Evolutionary conservation across 345 rosid genomes (phyloP).

Genomic region (Physaria fendleri): DNA sequence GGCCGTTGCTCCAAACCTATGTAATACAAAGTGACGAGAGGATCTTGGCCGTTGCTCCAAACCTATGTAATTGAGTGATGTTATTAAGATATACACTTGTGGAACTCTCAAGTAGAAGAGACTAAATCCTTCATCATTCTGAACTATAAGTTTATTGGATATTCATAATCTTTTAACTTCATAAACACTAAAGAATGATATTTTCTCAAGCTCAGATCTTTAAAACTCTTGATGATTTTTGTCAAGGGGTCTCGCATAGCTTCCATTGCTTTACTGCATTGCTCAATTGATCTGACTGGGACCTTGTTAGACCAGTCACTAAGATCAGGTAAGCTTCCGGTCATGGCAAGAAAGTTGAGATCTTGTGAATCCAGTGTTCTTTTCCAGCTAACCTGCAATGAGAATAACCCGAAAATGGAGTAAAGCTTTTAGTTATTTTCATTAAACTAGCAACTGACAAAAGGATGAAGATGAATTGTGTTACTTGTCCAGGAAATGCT

Average conservation of each 20-base stretch:
- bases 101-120: not conserved
- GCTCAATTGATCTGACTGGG: slow-evolving; percentile 46
- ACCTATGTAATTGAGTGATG: slow-evolving; percentile 68
- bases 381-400: slow-evolving; percentile 62
- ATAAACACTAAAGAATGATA: not conserved
- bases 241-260: slow-evolving; percentile 26
- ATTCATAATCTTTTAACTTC: not conserved
- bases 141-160: not conserved
- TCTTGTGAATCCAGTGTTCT: slow-evolving; percentile 42
- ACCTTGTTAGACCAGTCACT: slow-evolving; percentile 51
- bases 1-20: slow-evolving; percentile 85
- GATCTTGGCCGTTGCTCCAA: slow-evolving; percentile 85
- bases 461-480: not conserved
- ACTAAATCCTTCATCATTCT: not conserved
- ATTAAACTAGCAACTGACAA: too few species aligned
- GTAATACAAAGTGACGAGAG: slow-evolving; percentile 65
- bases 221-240: not conserved
- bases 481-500: slow-evolving; percentile 63
- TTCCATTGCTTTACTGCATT: slow-evolving; percentile 59
- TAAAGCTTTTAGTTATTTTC: too few species aligned
- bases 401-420: too few species aligned
- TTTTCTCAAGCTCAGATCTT: not conserved
- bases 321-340: slow-evolving; percentile 64
- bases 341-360: slow-evolving; percentile 56
- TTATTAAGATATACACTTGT: not conserved